Conservation (phyloP, 2,329 filamentous ascomycete species). For the Aspergillus felis region DNA sequence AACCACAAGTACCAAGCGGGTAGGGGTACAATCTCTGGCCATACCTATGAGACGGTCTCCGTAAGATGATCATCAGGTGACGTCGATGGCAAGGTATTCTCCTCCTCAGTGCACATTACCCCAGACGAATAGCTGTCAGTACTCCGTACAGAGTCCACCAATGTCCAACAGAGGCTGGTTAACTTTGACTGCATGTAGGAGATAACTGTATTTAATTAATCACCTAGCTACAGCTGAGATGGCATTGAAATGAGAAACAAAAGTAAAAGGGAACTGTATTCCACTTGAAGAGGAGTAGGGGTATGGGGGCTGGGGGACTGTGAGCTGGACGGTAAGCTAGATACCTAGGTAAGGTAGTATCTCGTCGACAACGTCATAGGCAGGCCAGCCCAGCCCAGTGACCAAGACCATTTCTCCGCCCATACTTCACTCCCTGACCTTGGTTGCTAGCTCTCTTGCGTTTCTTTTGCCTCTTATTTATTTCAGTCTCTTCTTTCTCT, state of each 20-base stretch:
- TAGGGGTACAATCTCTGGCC: neutral
- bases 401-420: neutral
- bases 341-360: neutral
- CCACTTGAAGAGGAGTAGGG: no score
- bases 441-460: neutral
- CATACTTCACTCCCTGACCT: neutral
- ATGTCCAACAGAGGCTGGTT: neutral
- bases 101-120: neutral
- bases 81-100: conserved; percentile 15
- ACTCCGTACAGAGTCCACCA: no score
- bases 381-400: conserved; percentile 1
- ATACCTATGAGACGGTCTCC: neutral
- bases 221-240: neutral
- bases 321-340: neutral
- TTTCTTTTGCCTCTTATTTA: neutral
- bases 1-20: neutral
- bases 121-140: neutral
- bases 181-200: neutral
- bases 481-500: neutral
- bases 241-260: neutral
- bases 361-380: conserved; percentile 15
- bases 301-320: no score
- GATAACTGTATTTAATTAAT: neutral
- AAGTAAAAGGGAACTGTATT: no score
- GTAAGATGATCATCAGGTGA: conserved; percentile 22